phyloP scores from a whole-genome alignment of 2,329 filamentous ascomycete genomes.

The Pestalotiopsis sp. region DNA sequence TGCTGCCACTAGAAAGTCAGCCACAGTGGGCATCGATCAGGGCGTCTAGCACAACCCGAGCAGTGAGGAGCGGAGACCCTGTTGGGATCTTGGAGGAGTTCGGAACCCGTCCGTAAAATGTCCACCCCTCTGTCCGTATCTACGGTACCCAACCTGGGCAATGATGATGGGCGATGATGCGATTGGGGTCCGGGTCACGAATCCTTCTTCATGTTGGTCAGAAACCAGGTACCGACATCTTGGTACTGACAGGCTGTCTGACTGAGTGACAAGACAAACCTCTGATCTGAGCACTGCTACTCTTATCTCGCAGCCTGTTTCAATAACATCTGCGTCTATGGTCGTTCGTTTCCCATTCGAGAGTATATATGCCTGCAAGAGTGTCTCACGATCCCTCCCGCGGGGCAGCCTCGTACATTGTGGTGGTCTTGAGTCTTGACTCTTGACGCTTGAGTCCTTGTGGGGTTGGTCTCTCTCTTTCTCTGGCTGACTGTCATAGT shows the following conservation, averaged over 20 bases:
- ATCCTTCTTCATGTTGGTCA: background rate
- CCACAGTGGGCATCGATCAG: background rate
- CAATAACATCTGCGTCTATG: background rate
- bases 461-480: background rate
- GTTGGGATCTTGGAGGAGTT: background rate
- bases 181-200: background rate
- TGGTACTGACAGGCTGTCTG: background rate
- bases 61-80: background rate
- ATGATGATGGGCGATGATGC: background rate
- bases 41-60: too few species aligned
- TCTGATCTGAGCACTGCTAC: background rate
- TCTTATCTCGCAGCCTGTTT: background rate
- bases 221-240: background rate
- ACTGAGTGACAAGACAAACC: background rate
- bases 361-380: background rate
- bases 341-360: background rate
- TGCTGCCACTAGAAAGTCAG: background rate
- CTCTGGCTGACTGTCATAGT: background rate
- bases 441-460: background rate
- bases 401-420: background rate
- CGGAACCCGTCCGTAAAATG: background rate
- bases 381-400: constrained; percentile 4
- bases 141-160: background rate
- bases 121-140: background rate
- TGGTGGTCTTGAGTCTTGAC: background rate